These are phyloP conservation scores for Ajuga chamaepitys DNA, from an alignment of 257 asterid species.

Conservation along the genomic window DNA sequence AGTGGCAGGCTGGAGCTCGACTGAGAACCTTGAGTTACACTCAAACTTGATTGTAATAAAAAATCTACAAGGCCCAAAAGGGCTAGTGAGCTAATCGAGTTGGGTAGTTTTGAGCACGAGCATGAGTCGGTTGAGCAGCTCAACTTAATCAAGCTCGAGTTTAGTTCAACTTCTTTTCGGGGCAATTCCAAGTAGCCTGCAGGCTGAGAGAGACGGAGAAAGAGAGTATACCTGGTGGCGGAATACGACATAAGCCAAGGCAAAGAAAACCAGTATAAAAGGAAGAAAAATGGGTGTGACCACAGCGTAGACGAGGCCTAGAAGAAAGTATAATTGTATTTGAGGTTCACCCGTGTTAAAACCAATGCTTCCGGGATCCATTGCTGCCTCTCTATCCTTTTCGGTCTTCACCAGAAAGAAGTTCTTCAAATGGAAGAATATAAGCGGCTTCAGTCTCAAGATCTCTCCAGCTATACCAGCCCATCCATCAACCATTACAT, in stretches of 20 bases:
- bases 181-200: too few relatives aligned
- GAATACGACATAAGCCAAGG: slow-evolving; percentile 60
- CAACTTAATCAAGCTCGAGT: too few relatives aligned
- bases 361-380: slow-evolving; percentile 94
- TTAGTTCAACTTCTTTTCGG: too few relatives aligned
- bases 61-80: too few relatives aligned
- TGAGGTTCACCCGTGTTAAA: slow-evolving; percentile 95
- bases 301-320: slow-evolving; percentile 89
- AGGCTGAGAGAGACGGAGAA: not conserved
- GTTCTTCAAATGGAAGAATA: slow-evolving; percentile 72
- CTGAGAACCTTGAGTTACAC: too few relatives aligned
- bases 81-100: too few relatives aligned
- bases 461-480: slow-evolving; percentile 94
- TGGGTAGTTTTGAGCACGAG: too few relatives aligned
- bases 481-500: slow-evolving; percentile 95
- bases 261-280: slow-evolving; percentile 76
- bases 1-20: too few relatives aligned
- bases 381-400: slow-evolving; percentile 76
- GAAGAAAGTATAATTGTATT: slow-evolving; percentile 82
- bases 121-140: too few relatives aligned
- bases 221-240: slow-evolving; percentile 79
- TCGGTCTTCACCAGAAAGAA: slow-evolving; percentile 88
- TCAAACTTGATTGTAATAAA: too few relatives aligned
- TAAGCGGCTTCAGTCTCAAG: slow-evolving; percentile 66
- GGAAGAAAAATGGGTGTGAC: slow-evolving; percentile 88